Evolutionary conservation across 352 stramenopile genomes (phyloP).

Genomic region (Heterotrichella gracilis): DNA sequence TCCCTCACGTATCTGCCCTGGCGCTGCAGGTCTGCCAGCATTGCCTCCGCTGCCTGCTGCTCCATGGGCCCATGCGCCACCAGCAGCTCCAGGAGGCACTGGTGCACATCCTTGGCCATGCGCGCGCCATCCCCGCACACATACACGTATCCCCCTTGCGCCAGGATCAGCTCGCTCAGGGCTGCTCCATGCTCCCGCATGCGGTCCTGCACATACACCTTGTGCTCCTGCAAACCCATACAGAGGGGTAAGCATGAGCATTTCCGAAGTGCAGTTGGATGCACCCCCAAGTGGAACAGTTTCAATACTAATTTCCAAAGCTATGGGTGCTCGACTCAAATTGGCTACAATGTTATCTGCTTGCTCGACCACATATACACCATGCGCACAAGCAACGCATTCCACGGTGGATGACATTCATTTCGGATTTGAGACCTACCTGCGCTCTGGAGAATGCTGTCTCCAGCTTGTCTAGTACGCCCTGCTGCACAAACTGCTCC

Average conservation of each 20-base stretch:
- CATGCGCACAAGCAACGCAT: too few relatives aligned
- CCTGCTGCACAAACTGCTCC: conserved; percentile 17
- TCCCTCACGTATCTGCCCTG: conserved; percentile 43
- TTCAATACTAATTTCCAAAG: too few relatives aligned
- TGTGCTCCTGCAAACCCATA: conserved; percentile 45
- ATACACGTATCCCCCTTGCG: conserved; percentile 44
- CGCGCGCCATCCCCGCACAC: conserved; percentile 65
- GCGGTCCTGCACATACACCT: conserved; percentile 64
- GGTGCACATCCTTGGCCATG: conserved; percentile 71
- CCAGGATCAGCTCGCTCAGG: conserved; percentile 30
- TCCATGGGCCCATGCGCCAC: conserved; percentile 28
- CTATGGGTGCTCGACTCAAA: too few relatives aligned
- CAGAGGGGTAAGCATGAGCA: conserved; percentile 39
- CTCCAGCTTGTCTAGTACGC: too few relatives aligned
- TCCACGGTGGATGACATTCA: too few relatives aligned
- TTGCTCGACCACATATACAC: too few relatives aligned
- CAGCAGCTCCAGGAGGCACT: conserved; percentile 37
- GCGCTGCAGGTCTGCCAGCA: conserved; percentile 29
- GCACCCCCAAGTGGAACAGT: too few relatives aligned
- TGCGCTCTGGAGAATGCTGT: too few relatives aligned
- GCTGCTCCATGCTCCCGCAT: conserved; percentile 28
- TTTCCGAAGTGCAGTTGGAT: too few relatives aligned
- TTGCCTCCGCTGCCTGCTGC: conserved; percentile 29
- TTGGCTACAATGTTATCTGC: too few relatives aligned
- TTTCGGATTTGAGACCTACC: too few relatives aligned